phyloP scores from a whole-genome alignment of 257 asterid species.

The Solanum lycopersicoides region DNA sequence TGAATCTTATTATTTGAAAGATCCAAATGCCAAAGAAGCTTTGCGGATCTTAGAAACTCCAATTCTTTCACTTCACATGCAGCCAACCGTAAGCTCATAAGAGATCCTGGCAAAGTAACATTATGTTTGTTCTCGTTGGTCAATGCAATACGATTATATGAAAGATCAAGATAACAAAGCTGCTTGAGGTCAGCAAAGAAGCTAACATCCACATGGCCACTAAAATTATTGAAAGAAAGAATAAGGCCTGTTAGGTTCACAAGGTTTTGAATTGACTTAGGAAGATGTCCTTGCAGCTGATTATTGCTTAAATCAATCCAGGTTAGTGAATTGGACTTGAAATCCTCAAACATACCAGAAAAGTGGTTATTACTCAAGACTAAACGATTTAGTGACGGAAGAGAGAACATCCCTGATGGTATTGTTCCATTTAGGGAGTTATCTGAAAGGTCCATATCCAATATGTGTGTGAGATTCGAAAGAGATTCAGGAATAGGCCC shows the following conservation, averaged over 20 bases:
- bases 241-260: not conserved
- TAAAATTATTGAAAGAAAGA: not conserved
- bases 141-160: not conserved
- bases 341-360: not conserved
- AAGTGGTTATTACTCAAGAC: not conserved
- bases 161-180: fast-evolving
- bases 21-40: fast-evolving
- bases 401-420: not conserved
- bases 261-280: not conserved
- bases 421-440: not conserved
- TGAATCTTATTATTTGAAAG: not conserved
- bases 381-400: not conserved
- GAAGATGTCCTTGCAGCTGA: not conserved
- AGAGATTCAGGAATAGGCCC: not conserved
- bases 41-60: not conserved
- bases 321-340: not conserved
- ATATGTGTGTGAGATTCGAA: not conserved
- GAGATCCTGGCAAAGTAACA: not conserved
- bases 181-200: not conserved
- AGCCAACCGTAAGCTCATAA: fast-evolving
- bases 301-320: not conserved
- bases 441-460: not conserved
- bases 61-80: not conserved
- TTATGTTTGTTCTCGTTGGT: not conserved
- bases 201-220: not conserved